A percentile compares a stretch with the other conserved stretches of the same genome.
phyloP scores from a whole-genome alignment of 176 grass and related monocot genomes.

The maize (Zea mays) region DNA sequence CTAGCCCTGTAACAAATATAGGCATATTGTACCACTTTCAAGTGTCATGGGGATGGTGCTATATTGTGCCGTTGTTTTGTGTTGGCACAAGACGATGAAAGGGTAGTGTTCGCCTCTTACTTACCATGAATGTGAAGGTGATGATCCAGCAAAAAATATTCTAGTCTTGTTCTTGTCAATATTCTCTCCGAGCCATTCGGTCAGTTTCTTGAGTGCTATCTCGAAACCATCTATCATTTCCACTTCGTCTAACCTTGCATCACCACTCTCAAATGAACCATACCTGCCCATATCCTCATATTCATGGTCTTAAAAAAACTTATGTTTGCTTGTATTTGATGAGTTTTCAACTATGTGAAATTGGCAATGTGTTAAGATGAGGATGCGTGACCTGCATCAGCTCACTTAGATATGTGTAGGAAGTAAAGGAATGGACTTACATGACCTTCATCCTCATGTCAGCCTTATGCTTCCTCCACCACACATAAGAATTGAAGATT shows the following conservation, averaged over 20 bases:
- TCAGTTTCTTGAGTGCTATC: conserved; percentile 69
- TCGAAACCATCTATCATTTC: conserved; percentile 73
- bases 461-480: conserved; percentile 83
- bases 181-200: conserved; percentile 54
- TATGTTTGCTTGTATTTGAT: neutral
- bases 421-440: neutral
- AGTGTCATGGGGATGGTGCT: neutral
- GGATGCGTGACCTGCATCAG: neutral
- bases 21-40: neutral
- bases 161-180: conserved; percentile 56
- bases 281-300: conserved; percentile 37
- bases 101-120: neutral
- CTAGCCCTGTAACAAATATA: conserved; percentile 42
- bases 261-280: conserved; percentile 62
- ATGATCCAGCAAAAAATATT: conserved; percentile 80
- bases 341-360: neutral
- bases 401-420: neutral
- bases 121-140: conserved; percentile 79
- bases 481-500: conserved; percentile 93
- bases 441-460: conserved; percentile 80
- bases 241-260: conserved; percentile 60
- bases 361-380: neutral
- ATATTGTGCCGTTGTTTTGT: neutral
- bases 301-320: neutral
- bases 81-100: neutral